Percentiles rank a stretch among this genome's conserved stretches.
Evolutionary conservation across 2,329 filamentous ascomycete species (phyloP).

Genomic region (Neopestalotiopsis rosae): DNA sequence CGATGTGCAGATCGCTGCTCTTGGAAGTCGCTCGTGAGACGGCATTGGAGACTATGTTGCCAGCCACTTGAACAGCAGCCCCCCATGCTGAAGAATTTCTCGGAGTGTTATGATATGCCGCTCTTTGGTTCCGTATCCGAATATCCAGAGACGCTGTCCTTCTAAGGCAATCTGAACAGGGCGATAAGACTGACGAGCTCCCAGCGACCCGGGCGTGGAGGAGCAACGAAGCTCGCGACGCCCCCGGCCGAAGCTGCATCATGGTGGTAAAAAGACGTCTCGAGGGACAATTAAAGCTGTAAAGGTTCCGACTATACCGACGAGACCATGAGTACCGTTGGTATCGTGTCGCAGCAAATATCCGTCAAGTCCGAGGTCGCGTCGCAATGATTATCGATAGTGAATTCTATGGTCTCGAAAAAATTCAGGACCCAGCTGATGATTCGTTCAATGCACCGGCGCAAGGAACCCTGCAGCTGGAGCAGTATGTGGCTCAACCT

Average conservation of each 20-base stretch:
- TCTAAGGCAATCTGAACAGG: constrained; percentile 45
- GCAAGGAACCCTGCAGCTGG: not conserved
- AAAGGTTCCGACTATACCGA: not conserved
- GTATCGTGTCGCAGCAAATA: not conserved
- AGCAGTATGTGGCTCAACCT: constrained; percentile 8
- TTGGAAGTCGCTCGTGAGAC: constrained; percentile 59
- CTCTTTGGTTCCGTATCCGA: constrained; percentile 39
- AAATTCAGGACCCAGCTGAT: constrained; percentile 15
- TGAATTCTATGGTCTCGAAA: constrained; percentile 4
- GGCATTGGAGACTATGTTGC: constrained; percentile 74
- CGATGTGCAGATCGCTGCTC: constrained; percentile 74
- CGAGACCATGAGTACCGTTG: not conserved
- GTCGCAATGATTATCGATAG: constrained; percentile 13
- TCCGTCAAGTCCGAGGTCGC: constrained; percentile 6
- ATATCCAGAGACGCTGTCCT: constrained; percentile 36
- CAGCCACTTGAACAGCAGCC: constrained; percentile 72
- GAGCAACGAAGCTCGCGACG: constrained; percentile 58
- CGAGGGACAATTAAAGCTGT: constrained; percentile 8
- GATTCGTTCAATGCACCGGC: constrained; percentile 10
- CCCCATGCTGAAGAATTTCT: constrained; percentile 71
- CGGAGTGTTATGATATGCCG: constrained; percentile 50
- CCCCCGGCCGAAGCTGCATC: constrained; percentile 63
- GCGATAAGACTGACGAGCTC: constrained; percentile 40
- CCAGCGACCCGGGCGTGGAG: constrained; percentile 43
- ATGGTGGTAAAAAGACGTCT: constrained; percentile 24